phyloP scores from a whole-genome alignment of 805 yeast species.

The Yueomyces sinensis region DNA sequence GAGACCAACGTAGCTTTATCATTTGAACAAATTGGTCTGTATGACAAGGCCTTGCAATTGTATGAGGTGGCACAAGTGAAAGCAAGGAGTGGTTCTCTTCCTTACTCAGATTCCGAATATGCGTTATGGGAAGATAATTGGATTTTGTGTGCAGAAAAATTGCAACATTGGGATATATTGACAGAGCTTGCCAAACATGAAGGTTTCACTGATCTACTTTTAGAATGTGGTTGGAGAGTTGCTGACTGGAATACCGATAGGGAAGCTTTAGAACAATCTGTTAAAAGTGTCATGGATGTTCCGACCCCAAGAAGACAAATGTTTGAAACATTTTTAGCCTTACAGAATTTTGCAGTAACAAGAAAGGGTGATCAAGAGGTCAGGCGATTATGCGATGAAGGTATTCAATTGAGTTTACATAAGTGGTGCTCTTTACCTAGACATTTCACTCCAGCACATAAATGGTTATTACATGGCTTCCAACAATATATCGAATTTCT shows the following conservation, averaged over 20 bases:
- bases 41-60: conserved; percentile 87
- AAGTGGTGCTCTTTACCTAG: conserved; percentile 87
- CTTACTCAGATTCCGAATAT: conserved; percentile 91
- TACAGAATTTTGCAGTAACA: conserved; percentile 89
- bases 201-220: conserved; percentile 83
- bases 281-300: conserved; percentile 93
- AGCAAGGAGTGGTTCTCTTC: conserved; percentile 88
- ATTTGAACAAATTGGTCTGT: conserved; percentile 86
- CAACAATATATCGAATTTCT: conserved; percentile 95
- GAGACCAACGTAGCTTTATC: conserved; percentile 90
- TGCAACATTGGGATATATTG: conserved; percentile 95
- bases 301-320: conserved; percentile 96
- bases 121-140: conserved; percentile 98
- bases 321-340: conserved; percentile 83
- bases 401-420: conserved; percentile 80
- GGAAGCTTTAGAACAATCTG: conserved; percentile 88
- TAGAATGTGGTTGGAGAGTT: conserved; percentile 99
- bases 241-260: conserved; percentile 97
- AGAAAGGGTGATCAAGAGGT: conserved; percentile 77
- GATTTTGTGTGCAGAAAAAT: conserved; percentile 92
- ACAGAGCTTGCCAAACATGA: conserved; percentile 96
- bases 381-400: conserved; percentile 84
- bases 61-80: conserved; percentile 96
- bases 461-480: conserved; percentile 81
- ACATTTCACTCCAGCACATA: conserved; percentile 67